Conservation (phyloP, 257 asterid species). For the Datura wrightii region DNA sequence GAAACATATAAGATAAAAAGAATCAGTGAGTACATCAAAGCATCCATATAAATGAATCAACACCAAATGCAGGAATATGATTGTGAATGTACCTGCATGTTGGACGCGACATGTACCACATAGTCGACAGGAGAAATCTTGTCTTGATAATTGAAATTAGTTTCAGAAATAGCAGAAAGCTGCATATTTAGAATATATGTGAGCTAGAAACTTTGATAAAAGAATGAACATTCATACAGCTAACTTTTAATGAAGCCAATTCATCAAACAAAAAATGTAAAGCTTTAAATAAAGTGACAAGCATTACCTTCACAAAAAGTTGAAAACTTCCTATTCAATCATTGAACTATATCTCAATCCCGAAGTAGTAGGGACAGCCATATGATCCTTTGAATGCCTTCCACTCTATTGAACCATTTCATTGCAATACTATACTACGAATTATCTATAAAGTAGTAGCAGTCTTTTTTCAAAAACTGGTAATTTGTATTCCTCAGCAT, state of each 20-base stretch:
- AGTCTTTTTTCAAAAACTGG: too few relatives aligned
- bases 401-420: slow-evolving; percentile 18
- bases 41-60: not conserved
- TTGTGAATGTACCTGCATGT: slow-evolving; percentile 73
- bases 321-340: not conserved
- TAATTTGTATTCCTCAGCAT: too few relatives aligned
- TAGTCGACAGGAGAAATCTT: slow-evolving; percentile 79
- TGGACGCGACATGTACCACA: slow-evolving; percentile 68
- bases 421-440: not conserved
- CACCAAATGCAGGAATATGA: not conserved
- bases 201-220: not conserved
- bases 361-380: not conserved
- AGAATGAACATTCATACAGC: not conserved
- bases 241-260: not conserved
- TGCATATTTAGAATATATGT: slow-evolving; percentile 46
- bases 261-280: not conserved
- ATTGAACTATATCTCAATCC: not conserved
- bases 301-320: not conserved
- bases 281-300: not conserved
- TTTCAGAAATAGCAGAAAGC: slow-evolving; percentile 91
- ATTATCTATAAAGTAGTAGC: not conserved
- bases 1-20: not conserved
- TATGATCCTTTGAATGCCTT: not conserved
- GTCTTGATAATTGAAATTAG: slow-evolving; percentile 90
- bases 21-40: not conserved